Base-by-base conservation (phyloP, 768 basidiomycete genomes). In the Tubosaeta brunneosetosa region DNA sequence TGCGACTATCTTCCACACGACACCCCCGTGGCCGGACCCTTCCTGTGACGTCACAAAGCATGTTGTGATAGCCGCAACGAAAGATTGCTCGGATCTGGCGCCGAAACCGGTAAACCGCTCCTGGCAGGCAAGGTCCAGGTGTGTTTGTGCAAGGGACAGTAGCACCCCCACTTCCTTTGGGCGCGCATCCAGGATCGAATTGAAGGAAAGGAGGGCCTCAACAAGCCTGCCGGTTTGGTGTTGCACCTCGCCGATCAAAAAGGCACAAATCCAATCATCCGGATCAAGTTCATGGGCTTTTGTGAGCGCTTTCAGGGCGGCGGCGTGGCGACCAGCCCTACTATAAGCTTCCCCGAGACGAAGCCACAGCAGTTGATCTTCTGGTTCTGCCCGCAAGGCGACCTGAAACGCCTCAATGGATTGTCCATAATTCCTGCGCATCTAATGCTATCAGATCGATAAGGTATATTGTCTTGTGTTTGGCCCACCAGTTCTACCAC, bases 281-380 rank as follows among this genome's bases (percentile, higher is more conserved):
- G 89, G 83, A 19, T 83, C 73, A 52, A 97, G 76, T 54, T 86
- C 83, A 13, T 81, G 78, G 0, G 92, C 91, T 44, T 79, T 85
- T 9, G 75, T 71, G 17, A 98, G 81, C 0, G 94, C 88, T 67
- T 95, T 98, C 53, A 97, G 68, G 0, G 93, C 90, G 14, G 97
- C 94, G 16, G 82, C 84, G 59, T 93, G 88, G 32, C 92, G 82
- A 45, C 97, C 95, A 11, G 91, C 86, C 62, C 81, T 86, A 59
- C 81, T 83, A 60, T 99, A 98, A 0, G 92, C 89, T 68, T 97
- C 92, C 2, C 94, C 94, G 3, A 99, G 77, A 34, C 90, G 82
- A 13, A 93, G 76, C 97, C 95, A 98, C n/a, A 86, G 80, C 14
- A 84, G 66, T 12, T 82, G 78, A 68, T 98, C 93, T 3, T 84